These are phyloP conservation scores for Zygoascus bituminiphila DNA, from an alignment of 805 yeast genomes.

Conservation along the genomic window DNA sequence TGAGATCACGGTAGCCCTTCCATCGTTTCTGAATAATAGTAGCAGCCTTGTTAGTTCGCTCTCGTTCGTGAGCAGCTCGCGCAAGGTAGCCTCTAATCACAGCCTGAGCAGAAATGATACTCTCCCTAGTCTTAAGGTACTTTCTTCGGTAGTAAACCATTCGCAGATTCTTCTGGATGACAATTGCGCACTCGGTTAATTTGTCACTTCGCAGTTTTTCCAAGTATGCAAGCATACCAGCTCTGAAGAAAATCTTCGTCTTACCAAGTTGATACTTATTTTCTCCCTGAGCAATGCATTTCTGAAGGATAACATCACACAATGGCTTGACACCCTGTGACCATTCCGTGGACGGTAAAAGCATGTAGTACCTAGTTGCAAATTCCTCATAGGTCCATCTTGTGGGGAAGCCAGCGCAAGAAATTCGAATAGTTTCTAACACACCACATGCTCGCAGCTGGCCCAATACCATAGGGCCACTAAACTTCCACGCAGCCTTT, in stretches of 20 bases:
- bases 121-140: constrained; percentile 45
- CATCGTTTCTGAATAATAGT: constrained; percentile 59
- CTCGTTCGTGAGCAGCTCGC: constrained; percentile 46
- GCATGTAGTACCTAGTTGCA: constrained; percentile 78
- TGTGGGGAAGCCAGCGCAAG: constrained; percentile 97
- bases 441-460: constrained; percentile 99
- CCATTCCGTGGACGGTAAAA: constrained; percentile 67
- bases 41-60: constrained; percentile 51
- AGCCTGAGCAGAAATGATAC: constrained; percentile 53
- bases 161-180: constrained; percentile 78
- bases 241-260: constrained; percentile 89
- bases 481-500: constrained; percentile 93
- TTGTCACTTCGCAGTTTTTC: constrained; percentile 81
- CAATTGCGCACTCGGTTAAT: constrained; percentile 65
- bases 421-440: constrained; percentile 87
- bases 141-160: constrained; percentile 53
- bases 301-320: constrained; percentile 58
- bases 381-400: constrained; percentile 93
- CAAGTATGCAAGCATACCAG: constrained; percentile 89
- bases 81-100: constrained; percentile 53
- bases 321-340: constrained; percentile 47
- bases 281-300: constrained; percentile 43
- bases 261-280: constrained; percentile 82
- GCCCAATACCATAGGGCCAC: constrained; percentile 87
- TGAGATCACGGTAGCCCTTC: constrained; percentile 36